These are phyloP conservation scores for Kodamaea sp. DNA, from an alignment of 1,139 yeast genomes.

Conservation along the genomic window DNA sequence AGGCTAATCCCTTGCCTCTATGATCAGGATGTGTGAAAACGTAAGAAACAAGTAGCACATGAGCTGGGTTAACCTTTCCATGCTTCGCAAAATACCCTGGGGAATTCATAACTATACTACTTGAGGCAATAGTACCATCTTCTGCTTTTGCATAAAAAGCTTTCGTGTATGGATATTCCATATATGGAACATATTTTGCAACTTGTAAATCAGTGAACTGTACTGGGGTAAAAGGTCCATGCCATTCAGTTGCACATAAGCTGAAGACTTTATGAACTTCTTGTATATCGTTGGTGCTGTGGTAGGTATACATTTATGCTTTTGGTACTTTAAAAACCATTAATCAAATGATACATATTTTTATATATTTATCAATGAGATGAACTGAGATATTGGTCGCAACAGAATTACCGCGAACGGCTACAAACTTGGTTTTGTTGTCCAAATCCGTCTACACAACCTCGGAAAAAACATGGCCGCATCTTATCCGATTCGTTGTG, in stretches of 20 bases:
- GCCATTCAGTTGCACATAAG: constrained; percentile 31
- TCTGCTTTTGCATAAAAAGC: constrained; percentile 3
- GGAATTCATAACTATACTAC: neutral
- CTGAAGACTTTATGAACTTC: constrained; percentile 25
- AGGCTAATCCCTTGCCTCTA: constrained; percentile 32
- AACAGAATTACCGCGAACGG: too few relatives aligned
- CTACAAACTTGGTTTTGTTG: too few relatives aligned
- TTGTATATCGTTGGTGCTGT: constrained; percentile 25
- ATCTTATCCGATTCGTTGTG: too few relatives aligned
- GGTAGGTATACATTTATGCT: constrained; percentile 8
- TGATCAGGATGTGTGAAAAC: constrained; percentile 29
- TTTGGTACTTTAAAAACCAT: too few relatives aligned
- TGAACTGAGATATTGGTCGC: too few relatives aligned
- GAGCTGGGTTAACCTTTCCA: neutral
- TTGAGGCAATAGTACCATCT: constrained; percentile 1
- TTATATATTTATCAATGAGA: too few relatives aligned
- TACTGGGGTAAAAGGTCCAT: constrained; percentile 22
- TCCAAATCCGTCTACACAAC: too few relatives aligned
- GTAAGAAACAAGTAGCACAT: constrained; percentile 23
- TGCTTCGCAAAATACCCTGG: neutral
- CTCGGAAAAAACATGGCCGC: too few relatives aligned
- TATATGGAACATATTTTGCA: constrained; percentile 14
- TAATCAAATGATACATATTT: too few relatives aligned
- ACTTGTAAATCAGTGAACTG: too few relatives aligned
- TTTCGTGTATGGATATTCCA: constrained; percentile 19